These are phyloP conservation scores for Phytopythium cucurbitacearum DNA, from an alignment of 352 stramenopile genomes.

Conservation along the genomic window DNA sequence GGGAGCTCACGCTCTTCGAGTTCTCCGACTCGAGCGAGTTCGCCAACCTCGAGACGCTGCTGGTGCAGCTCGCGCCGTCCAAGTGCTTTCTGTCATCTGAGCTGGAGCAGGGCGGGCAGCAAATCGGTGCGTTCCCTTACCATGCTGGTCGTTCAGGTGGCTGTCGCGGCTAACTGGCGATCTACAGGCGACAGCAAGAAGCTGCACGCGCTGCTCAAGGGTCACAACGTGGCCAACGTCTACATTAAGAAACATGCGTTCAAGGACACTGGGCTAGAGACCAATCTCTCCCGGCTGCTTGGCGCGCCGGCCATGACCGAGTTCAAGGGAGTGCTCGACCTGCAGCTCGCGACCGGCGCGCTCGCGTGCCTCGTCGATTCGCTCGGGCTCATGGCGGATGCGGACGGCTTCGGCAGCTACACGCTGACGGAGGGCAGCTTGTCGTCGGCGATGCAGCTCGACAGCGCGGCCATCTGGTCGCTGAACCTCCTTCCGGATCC, in stretches of 20 bases:
- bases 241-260: constrained; percentile 76
- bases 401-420: constrained; percentile 73
- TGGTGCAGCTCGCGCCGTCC: constrained; percentile 75
- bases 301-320: constrained; percentile 48
- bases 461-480: constrained; percentile 89
- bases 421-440: constrained; percentile 58
- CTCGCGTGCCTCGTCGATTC: constrained; percentile 65
- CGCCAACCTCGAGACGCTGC: constrained; percentile 76
- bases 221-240: constrained; percentile 48
- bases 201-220: constrained; percentile 65
- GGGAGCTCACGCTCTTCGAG: constrained; percentile 68
- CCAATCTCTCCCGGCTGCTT: constrained; percentile 60
- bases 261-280: constrained; percentile 46
- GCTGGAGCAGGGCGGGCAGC: constrained; percentile 41
- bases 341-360: constrained; percentile 59
- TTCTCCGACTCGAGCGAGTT: constrained; percentile 86
- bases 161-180: background rate
- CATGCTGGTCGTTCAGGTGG: background rate
- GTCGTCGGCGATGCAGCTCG: constrained; percentile 90
- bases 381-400: constrained; percentile 62
- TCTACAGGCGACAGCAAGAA: constrained; percentile 71
- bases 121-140: constrained; percentile 21
- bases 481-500: constrained; percentile 91
- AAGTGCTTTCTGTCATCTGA: constrained; percentile 68
- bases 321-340: constrained; percentile 68